Conservation (phyloP, 495 filamentous ascomycete genomes). For the Platismatia glauca region DNA sequence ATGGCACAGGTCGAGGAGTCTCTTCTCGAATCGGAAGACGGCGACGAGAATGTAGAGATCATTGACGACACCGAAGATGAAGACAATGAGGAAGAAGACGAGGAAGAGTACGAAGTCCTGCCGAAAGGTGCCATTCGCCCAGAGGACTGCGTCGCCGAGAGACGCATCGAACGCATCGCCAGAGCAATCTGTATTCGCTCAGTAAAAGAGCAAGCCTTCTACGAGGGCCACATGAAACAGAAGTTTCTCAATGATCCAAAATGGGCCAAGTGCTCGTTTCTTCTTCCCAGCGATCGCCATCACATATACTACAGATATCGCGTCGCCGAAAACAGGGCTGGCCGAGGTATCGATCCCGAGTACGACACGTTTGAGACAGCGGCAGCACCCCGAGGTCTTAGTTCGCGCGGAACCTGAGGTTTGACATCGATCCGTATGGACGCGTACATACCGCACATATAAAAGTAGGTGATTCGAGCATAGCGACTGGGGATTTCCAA, state of each 20-base stretch:
- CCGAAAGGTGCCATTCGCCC: constrained; percentile 7
- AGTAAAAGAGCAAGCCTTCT: background rate
- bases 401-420: background rate
- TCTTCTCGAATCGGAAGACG: background rate
- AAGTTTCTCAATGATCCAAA: background rate
- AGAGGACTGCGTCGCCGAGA: background rate
- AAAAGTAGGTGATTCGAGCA: background rate
- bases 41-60: background rate
- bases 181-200: background rate
- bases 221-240: background rate
- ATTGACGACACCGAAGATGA: constrained; percentile 3
- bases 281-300: constrained; percentile 2
- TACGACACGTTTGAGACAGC: background rate
- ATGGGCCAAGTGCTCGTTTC: background rate
- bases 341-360: constrained; percentile 5
- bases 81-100: background rate
- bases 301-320: constrained; percentile 12
- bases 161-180: constrained; percentile 3
- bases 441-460: too few species aligned
- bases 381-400: background rate
- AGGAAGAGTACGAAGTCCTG: background rate
- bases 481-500: background rate
- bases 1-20: constrained; percentile 3
- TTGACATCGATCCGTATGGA: background rate
- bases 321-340: constrained; percentile 10